Base-by-base conservation (phyloP, 192 early-diverging fungal genomes). In the Backusella morwellensis region DNA sequence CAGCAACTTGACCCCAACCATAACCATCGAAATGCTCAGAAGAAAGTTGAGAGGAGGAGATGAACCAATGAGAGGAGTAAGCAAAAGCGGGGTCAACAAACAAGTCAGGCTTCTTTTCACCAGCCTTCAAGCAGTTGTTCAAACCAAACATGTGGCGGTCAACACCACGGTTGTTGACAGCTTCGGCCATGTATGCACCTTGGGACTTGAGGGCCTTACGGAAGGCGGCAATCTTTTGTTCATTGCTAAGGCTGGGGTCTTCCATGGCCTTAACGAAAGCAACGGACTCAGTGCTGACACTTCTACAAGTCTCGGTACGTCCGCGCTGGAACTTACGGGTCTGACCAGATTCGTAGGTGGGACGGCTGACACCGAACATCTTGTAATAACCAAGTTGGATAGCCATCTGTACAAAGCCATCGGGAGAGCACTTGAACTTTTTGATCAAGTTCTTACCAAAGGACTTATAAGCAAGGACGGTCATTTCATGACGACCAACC, bases 391-490 rank as follows among this genome's bases (percentile, higher is more conserved):
- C 98, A 35, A 98, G 87, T 87, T 99, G 98, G 75, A 98, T 96
- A 56, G 93, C 91, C 96, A 99, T 96, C 77, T 95, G 93, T 34
- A 89, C 88, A 77, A 87, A 96, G 38, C 92, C 92, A 75, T 96
- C 93, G 14, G 93, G 93, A 23, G 93, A 94, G 73, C 85, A 89
- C 70, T 88, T 89, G 72, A 94, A 92, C 75, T 83, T 83, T 86
- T 99, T 99, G 89, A 98, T 97, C 79, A 89, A 74, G 78, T 95
- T 91, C 90, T 99, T 99, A 78, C 98, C 98, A 85, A 95, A 97
- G 26, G 91, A 93, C 35, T 90, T 81, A 80, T 94, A 99, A 44
- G 92, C 92, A 74, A 93, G 89, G 44, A 97, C 94, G 34, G 86
- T 81, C 40, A 98, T 81, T 71, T 95, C 94, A 83, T 99, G 95